Evolutionary conservation across 2,329 filamentous ascomycete genomes (phyloP).

Genomic region (Phialemoniopsis sp.): DNA sequence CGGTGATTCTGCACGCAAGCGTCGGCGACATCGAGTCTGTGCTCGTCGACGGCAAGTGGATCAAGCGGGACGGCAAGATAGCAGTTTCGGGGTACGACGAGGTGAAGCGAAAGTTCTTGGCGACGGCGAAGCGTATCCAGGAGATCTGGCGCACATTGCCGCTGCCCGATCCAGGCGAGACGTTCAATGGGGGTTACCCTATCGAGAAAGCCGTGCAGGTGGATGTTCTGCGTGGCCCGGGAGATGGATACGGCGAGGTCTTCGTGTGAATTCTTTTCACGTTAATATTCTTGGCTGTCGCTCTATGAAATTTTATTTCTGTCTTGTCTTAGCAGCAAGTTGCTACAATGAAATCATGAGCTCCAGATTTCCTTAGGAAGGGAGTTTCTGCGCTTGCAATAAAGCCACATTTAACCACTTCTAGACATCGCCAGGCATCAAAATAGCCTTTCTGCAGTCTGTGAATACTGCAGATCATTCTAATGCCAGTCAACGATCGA

Average conservation of each 20-base stretch:
- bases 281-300: too few relatives aligned
- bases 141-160: constrained; percentile 15
- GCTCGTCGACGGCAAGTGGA: constrained; percentile 41
- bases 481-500: too few relatives aligned
- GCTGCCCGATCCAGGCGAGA: constrained; percentile 15
- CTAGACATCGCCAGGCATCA: too few relatives aligned
- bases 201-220: constrained; percentile 1
- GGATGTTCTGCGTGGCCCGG: constrained; percentile 8
- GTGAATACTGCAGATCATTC: too few relatives aligned
- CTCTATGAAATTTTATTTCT: too few relatives aligned
- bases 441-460: too few relatives aligned
- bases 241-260: constrained; percentile 9
- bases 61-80: constrained; percentile 38
- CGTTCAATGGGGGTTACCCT: not conserved
- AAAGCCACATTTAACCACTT: too few relatives aligned
- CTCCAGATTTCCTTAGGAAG: too few relatives aligned
- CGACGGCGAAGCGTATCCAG: constrained; percentile 26
- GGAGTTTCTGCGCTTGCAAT: too few relatives aligned
- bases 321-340: too few relatives aligned
- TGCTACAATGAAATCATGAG: too few relatives aligned
- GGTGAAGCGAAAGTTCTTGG: constrained; percentile 24
- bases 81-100: constrained; percentile 13
- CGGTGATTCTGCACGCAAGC: constrained; percentile 49
- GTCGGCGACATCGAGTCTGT: constrained; percentile 48
- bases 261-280: not conserved